Evolutionary conservation across 2,329 filamentous ascomycete species (phyloP).

Genomic region (Orbilia oligospora): DNA sequence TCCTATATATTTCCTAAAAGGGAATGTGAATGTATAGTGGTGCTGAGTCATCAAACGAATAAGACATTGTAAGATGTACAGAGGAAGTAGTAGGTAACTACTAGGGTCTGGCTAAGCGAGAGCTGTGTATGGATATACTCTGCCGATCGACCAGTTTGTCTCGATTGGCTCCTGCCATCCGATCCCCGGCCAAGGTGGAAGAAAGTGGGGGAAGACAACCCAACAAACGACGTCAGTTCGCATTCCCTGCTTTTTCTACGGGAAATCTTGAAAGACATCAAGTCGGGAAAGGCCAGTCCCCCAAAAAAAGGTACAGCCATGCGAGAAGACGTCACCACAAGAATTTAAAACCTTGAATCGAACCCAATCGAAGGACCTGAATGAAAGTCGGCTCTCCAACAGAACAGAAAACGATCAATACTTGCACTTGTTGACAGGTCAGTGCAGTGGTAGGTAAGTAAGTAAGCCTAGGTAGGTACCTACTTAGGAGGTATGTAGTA

Average conservation of each 20-base stretch:
- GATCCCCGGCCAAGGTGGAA: no score
- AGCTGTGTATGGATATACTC: no score
- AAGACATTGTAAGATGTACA: no score
- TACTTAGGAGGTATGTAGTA: no score
- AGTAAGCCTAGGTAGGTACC: no score
- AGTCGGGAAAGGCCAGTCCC: slow-evolving; percentile 18
- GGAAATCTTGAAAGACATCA: not conserved
- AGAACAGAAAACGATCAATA: no score
- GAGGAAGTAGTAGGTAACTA: no score
- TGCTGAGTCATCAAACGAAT: not conserved
- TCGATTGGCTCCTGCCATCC: slow-evolving; percentile 27
- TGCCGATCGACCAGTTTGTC: slow-evolving; percentile 14
- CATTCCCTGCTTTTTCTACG: slow-evolving; percentile 6
- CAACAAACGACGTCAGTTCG: slow-evolving; percentile 19
- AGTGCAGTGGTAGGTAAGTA: no score
- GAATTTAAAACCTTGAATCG: slow-evolving; percentile 18
- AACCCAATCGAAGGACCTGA: slow-evolving; percentile 13
- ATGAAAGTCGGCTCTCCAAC: slow-evolving; percentile 1
- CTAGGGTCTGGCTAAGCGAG: slow-evolving; percentile 2
- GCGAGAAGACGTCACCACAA: slow-evolving; percentile 46
- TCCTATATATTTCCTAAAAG: no score
- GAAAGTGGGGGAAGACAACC: no score
- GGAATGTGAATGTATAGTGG: no score
- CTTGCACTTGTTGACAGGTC: no score
- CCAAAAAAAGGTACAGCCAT: slow-evolving; percentile 25